Conservation (phyloP, 2,329 filamentous ascomycete genomes). For the Curvularia verruculosa region DNA sequence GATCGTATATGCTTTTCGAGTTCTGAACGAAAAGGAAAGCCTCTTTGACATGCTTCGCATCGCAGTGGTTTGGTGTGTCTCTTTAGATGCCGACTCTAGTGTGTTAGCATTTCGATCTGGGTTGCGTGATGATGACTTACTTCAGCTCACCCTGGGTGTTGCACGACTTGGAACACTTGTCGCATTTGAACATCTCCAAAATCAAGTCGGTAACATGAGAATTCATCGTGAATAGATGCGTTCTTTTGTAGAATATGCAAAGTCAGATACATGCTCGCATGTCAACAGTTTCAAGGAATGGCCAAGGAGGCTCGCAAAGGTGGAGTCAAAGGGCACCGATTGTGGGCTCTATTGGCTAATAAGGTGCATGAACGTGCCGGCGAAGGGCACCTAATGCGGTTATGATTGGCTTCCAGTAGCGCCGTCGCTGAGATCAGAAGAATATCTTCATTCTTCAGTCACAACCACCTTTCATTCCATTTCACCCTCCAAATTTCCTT, state of each 20-base stretch:
- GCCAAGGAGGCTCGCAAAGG: background rate
- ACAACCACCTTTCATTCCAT: background rate
- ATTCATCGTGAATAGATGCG: background rate
- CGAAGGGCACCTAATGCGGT: background rate
- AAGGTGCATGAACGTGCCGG: background rate
- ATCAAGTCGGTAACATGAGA: background rate
- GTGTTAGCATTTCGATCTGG: background rate
- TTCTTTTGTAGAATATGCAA: background rate
- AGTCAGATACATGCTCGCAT: too few relatives aligned
- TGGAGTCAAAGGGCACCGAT: background rate
- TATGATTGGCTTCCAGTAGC: background rate
- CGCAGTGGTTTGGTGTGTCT: slow-evolving; percentile 12
- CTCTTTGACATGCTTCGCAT: slow-evolving; percentile 5
- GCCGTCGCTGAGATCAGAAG: background rate
- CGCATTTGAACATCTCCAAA: background rate
- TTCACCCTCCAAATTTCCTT: background rate
- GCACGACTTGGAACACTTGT: background rate
- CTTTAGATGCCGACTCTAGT: slow-evolving; percentile 13
- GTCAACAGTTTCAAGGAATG: too few relatives aligned
- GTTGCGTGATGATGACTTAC: background rate
- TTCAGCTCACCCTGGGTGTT: slow-evolving; percentile 1
- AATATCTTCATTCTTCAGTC: background rate
- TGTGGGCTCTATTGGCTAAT: background rate
- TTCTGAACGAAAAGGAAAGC: slow-evolving; percentile 14
- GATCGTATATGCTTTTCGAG: slow-evolving; percentile 10